These are phyloP conservation scores for Trametes punicea DNA, from an alignment of 768 basidiomycete species.

Conservation along the genomic window DNA sequence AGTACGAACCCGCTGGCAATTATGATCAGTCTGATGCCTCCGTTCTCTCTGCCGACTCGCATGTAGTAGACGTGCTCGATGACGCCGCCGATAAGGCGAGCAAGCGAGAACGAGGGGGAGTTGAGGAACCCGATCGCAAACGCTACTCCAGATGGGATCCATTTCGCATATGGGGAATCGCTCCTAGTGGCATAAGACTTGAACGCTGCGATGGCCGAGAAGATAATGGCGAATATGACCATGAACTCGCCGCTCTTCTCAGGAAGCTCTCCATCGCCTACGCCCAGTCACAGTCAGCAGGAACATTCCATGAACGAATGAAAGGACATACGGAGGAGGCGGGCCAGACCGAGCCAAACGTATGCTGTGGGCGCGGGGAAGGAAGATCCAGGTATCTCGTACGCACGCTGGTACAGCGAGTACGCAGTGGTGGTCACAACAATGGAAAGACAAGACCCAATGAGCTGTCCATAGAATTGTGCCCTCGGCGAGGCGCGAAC, in stretches of 20 bases:
- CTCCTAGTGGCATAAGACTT: slow-evolving; percentile 59
- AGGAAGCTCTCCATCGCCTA: slow-evolving; percentile 82
- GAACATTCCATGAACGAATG: not conserved
- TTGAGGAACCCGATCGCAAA: slow-evolving; percentile 97
- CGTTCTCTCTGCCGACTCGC: slow-evolving; percentile 43
- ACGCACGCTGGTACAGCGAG: slow-evolving; percentile 81
- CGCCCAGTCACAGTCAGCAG: slow-evolving; percentile 29
- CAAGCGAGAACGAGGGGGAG: slow-evolving; percentile 91
- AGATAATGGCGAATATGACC: slow-evolving; percentile 70
- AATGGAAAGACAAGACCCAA: slow-evolving; percentile 86
- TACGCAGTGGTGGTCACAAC: slow-evolving; percentile 87
- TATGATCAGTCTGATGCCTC: slow-evolving; percentile 75
- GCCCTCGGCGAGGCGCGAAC: slow-evolving; percentile 87
- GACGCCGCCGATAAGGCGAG: slow-evolving; percentile 84
- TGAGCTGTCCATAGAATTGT: slow-evolving; percentile 91
- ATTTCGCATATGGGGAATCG: slow-evolving; percentile 55
- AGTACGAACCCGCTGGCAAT: slow-evolving; percentile 94
- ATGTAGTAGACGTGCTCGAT: slow-evolving; percentile 64
- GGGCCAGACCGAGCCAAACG: slow-evolving; percentile 82
- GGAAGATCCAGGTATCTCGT: slow-evolving; percentile 87
- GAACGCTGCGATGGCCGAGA: slow-evolving; percentile 59
- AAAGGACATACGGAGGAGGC: slow-evolving; percentile 59
- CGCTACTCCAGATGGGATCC: slow-evolving; percentile 90
- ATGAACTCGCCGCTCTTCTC: slow-evolving; percentile 74
- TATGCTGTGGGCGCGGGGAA: slow-evolving; percentile 96